These are phyloP conservation scores for Taphrina communis DNA, from an alignment of 1,139 yeast species.

Conservation along the genomic window DNA sequence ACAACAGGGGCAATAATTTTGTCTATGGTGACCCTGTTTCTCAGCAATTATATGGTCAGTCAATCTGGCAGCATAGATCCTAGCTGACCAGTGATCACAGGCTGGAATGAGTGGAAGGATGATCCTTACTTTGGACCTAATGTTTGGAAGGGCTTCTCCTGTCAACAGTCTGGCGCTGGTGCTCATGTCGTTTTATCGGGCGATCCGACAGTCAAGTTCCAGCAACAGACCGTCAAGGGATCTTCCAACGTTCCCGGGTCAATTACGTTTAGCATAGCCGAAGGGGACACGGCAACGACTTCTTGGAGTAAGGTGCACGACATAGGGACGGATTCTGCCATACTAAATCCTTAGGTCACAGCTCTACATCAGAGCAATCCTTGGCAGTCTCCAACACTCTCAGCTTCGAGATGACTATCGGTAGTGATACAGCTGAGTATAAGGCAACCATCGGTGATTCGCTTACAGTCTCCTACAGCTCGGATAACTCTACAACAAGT, in stretches of 20 bases:
- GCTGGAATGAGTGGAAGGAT: constrained; percentile 7
- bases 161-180: background rate
- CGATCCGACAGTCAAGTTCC: background rate
- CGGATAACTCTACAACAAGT: background rate
- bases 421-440: background rate
- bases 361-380: constrained; percentile 3
- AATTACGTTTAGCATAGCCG: background rate
- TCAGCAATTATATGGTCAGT: background rate
- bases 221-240: background rate
- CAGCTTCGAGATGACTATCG: background rate
- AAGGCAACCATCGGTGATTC: background rate
- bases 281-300: background rate
- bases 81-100: background rate
- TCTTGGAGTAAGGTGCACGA: background rate
- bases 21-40: background rate
- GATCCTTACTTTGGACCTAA: background rate
- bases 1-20: background rate
- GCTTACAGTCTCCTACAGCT: background rate
- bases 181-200: background rate
- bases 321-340: background rate
- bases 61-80: background rate
- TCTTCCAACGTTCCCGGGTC: constrained; percentile 6
- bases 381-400: background rate
- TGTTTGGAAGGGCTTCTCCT: background rate
- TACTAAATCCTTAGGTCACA: background rate